Evolutionary conservation across 202 grass and related monocot genomes (phyloP), one percentile per base, ranked within the genome.

Genomic region (Miscanthus sacchariflorus): DNA sequence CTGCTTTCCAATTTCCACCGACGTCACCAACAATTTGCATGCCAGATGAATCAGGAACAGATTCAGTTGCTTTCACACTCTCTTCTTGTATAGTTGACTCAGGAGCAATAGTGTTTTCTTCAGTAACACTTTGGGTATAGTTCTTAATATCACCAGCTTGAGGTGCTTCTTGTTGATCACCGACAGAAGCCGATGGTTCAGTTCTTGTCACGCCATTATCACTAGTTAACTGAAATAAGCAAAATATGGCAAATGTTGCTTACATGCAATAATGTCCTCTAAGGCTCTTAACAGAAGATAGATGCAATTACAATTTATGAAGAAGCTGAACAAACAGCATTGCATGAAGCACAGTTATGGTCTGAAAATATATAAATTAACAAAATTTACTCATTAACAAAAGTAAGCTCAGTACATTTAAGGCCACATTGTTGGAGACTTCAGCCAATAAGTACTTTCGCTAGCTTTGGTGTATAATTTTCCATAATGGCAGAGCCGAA

Each of bases 11-110:
- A 84, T 88, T 90, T 78, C 90, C 94, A 91, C 89, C 77, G 28
- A 85, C 17, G 64, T 95, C 97, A 85, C 91, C 88, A 82, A 98
- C 68, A 87, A 93, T 93, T 94, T 96, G 94, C 92, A 93, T 93
- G 56, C 88, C 83, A 78, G 90, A 87, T 67, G 88, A 77, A 91
- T 89, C 77, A 71, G 74, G 68, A 79, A 85, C 58, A 68, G 68
- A 83, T 84, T 93, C 87, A 45, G 14, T 59, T 68, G 76, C 61
- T 28, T 12, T 43, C 27, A 21, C 84, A 56, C 25, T 58, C 79
- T 68, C 85, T 76, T 45, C 88, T 85, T 88, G 83, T 72, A 52
- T 74, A 75, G 64, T 50, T 85, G 73, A 49, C 24, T 86, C 54
- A 43, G 80, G 15, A 88, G 85, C 84, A 83, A 59, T 48, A 83